phyloP scores from a whole-genome alignment of 2,329 filamentous ascomycete species.

The Parastagonospora avenae region DNA sequence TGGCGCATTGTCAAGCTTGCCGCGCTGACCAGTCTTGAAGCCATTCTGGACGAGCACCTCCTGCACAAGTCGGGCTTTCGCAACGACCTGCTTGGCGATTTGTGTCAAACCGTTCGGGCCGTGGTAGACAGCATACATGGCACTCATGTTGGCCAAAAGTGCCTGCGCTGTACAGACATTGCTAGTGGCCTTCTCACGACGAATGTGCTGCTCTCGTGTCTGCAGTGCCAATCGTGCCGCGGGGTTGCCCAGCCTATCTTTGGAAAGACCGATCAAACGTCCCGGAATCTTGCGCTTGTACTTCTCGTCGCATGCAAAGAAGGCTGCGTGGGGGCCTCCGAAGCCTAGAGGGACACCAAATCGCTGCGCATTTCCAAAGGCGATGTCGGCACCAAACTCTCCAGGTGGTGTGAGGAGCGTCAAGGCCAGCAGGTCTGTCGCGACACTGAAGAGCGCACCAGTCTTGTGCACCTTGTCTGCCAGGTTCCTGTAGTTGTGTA shows the following conservation, averaged over 20 bases:
- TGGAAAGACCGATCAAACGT: constrained; percentile 86
- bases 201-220: constrained; percentile 94
- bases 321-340: constrained; percentile 94
- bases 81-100: constrained; percentile 79
- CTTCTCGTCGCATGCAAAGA: constrained; percentile 90
- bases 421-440: constrained; percentile 85
- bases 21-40: constrained; percentile 65
- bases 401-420: constrained; percentile 88
- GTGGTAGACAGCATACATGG: constrained; percentile 93
- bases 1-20: constrained; percentile 60
- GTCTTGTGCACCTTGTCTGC: constrained; percentile 77
- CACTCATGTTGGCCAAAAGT: constrained; percentile 91
- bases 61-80: constrained; percentile 72
- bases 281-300: constrained; percentile 95
- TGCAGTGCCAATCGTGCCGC: constrained; percentile 86
- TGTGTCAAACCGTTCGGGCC: constrained; percentile 80
- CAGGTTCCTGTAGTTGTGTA: constrained; percentile 75
- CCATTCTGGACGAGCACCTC: constrained; percentile 67
- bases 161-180: constrained; percentile 98
- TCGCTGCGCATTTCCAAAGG: constrained; percentile 89
- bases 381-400: constrained; percentile 93
- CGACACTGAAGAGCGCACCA: constrained; percentile 81
- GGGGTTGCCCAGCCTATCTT: constrained; percentile 81
- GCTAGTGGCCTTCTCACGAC: constrained; percentile 94
- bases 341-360: constrained; percentile 92